Percentiles rank a stretch among this genome's conserved stretches.
Conservation (phyloP, 2,329 filamentous ascomycete species). For the Penicillium sp. region DNA sequence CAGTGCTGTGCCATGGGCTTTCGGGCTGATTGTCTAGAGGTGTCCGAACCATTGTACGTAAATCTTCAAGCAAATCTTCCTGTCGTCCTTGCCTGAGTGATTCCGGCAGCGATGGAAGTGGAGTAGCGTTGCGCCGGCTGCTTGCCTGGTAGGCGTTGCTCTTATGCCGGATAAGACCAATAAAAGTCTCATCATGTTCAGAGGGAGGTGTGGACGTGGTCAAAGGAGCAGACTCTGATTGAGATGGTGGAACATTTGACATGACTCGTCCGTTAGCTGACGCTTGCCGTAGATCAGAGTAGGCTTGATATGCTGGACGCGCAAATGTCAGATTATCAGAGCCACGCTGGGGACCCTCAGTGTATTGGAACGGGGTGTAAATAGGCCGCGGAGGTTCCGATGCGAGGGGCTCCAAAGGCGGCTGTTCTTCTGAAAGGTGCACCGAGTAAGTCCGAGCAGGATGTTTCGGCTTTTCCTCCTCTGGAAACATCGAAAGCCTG, state of each 20-base stretch:
- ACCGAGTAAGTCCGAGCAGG: constrained; percentile 27
- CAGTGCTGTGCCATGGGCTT: constrained; percentile 34
- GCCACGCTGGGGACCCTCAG: constrained; percentile 43
- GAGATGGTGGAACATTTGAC: constrained; percentile 32
- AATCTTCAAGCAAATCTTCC: constrained; percentile 30
- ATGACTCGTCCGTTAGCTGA: constrained; percentile 46
- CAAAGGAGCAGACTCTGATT: constrained; percentile 18
- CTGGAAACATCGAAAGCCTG: constrained; percentile 11
- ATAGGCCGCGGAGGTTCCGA: constrained; percentile 42
- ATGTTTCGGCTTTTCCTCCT: constrained; percentile 1
- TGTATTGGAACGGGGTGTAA: constrained; percentile 50
- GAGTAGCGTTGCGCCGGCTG: constrained; percentile 24
- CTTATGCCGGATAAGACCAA: constrained; percentile 49
- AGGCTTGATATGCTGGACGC: constrained; percentile 48
- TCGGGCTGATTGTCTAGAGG: constrained; percentile 35
- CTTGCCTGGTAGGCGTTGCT: constrained; percentile 42
- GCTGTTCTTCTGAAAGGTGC: constrained; percentile 22
- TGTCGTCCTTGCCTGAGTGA: constrained; percentile 33
- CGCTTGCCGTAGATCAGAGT: constrained; percentile 49
- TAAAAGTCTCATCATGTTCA: constrained; percentile 47
- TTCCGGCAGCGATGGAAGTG: constrained; percentile 32
- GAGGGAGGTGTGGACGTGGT: constrained; percentile 22
- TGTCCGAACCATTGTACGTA: constrained; percentile 37
- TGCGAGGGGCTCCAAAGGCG: constrained; percentile 29
- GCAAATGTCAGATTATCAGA: constrained; percentile 41